These are phyloP conservation scores for Rhytidhysteron rufulum DNA, from an alignment of 2,329 filamentous ascomycete genomes.

Conservation along the genomic window DNA sequence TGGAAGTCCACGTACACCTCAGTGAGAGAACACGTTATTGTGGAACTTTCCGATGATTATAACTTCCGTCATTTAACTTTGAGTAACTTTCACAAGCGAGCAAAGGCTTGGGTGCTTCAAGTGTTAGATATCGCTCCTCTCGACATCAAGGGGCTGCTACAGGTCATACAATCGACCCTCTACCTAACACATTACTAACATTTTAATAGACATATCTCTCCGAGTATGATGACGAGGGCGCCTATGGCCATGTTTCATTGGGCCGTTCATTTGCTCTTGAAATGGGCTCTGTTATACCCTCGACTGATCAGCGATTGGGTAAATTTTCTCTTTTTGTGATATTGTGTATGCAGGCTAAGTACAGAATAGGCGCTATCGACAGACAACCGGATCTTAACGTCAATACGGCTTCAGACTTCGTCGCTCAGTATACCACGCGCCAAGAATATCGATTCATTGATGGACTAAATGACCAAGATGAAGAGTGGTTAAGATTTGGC, in stretches of 20 bases:
- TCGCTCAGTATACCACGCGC: conserved; percentile 93
- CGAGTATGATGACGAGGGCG: conserved; percentile 86
- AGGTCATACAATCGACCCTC: conserved; percentile 27
- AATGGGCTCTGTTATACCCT: conserved; percentile 81
- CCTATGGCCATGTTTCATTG: conserved; percentile 86
- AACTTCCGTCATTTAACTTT: conserved; percentile 75
- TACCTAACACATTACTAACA: conserved; percentile 1
- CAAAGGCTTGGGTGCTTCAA: conserved; percentile 73
- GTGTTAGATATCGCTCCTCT: conserved; percentile 83
- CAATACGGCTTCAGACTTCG: conserved; percentile 92
- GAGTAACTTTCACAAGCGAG: conserved; percentile 70
- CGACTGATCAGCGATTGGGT: conserved; percentile 76
- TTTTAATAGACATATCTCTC: conserved; percentile 76
- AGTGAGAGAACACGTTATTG: conserved; percentile 68
- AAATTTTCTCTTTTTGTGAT: conserved; percentile 21
- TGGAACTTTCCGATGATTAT: conserved; percentile 94
- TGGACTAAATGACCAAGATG: conserved; percentile 63
- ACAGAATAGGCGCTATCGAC: conserved; percentile 59
- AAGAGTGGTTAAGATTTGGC: conserved; percentile 56
- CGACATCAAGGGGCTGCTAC: conserved; percentile 90
- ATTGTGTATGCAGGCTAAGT: neutral
- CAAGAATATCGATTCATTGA: conserved; percentile 93
- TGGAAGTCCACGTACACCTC: conserved; percentile 81
- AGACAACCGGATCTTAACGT: conserved; percentile 68
- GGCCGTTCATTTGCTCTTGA: conserved; percentile 93